Percentiles rank a stretch among this genome's conserved stretches.
Evolutionary conservation across 106 monocot species (phyloP).

Genomic region (Cymbidium sinense): DNA sequence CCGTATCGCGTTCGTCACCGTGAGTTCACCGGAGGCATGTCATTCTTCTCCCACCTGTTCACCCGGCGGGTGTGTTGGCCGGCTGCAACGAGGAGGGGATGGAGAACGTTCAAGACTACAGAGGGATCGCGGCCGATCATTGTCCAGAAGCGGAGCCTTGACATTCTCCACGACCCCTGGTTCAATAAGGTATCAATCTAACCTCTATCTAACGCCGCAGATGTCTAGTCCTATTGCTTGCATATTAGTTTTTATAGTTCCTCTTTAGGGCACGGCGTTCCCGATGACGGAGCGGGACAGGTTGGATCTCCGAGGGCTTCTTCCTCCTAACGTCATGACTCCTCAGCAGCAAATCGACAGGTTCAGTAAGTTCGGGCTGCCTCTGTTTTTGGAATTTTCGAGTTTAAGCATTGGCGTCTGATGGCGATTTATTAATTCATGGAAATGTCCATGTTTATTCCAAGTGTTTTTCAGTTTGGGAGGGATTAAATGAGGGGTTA

Average conservation of each 20-base stretch:
- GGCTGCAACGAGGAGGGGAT: slow-evolving; percentile 1
- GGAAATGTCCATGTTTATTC: not conserved
- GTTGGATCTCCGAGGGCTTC: slow-evolving; percentile 85
- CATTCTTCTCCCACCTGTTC: slow-evolving; percentile 21
- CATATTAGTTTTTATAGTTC: not conserved
- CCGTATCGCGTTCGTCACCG: not conserved
- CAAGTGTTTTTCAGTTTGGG: not conserved
- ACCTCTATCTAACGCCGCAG: not conserved
- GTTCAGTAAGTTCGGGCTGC: slow-evolving; percentile 56
- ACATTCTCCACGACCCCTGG: slow-evolving; percentile 97
- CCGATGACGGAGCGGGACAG: slow-evolving; percentile 93
- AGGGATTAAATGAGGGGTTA: not conserved
- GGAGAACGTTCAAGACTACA: slow-evolving; percentile 43
- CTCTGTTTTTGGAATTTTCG: not conserved
- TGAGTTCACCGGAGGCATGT: slow-evolving; percentile 11
- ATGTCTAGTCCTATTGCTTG: slow-evolving; percentile 2
- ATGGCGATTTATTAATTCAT: not conserved
- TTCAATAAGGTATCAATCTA: slow-evolving; percentile 70
- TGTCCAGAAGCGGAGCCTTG: slow-evolving; percentile 81
- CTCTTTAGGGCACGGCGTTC: slow-evolving; percentile 75
- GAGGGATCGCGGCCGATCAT: slow-evolving; percentile 82
- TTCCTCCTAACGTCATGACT: slow-evolving; percentile 82
- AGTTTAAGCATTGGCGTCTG: not conserved
- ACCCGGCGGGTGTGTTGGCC: slow-evolving; percentile 14
- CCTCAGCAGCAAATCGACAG: slow-evolving; percentile 83